These are phyloP conservation scores for Immersiella caudata DNA, from an alignment of 495 filamentous ascomycete genomes.

Conservation along the genomic window DNA sequence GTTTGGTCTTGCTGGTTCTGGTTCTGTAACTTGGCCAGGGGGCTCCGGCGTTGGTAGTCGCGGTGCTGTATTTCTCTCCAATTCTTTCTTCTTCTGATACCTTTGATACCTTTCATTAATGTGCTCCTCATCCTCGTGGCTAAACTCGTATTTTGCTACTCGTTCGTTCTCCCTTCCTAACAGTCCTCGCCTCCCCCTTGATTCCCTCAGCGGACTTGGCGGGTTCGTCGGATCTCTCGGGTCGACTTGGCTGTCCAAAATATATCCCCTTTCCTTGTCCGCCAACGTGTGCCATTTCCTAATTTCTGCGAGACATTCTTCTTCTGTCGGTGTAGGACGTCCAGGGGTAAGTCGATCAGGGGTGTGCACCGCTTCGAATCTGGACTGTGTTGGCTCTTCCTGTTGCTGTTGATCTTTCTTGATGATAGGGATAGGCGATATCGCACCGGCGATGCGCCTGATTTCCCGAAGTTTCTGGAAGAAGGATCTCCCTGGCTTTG, in stretches of 20 bases:
- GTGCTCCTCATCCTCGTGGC: background rate
- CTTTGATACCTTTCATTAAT: background rate
- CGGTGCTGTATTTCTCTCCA: background rate
- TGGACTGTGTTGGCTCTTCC: background rate
- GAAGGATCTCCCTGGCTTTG: conserved; percentile 10
- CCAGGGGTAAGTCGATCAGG: conserved; percentile 34
- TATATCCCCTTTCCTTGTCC: background rate
- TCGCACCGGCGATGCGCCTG: conserved; percentile 10
- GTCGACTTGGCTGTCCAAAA: background rate
- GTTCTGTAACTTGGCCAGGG: too few species aligned
- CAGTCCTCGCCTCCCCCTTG: background rate
- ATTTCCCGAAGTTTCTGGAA: conserved; percentile 32
- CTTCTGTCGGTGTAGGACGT: conserved; percentile 30
- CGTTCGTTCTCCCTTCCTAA: background rate
- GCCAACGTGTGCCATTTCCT: conserved; percentile 28
- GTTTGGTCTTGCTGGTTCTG: background rate
- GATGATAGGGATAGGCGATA: background rate
- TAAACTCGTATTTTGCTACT: background rate
- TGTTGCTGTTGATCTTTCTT: conserved; percentile 23
- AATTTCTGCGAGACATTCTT: conserved; percentile 33
- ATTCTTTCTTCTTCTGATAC: background rate
- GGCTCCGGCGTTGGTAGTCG: background rate
- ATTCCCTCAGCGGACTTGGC: background rate
- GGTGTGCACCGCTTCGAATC: conserved; percentile 34
- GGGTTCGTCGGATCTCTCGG: background rate